Base-by-base conservation (phyloP, 768 basidiomycete species). In the Amanita polypyramis region DNA sequence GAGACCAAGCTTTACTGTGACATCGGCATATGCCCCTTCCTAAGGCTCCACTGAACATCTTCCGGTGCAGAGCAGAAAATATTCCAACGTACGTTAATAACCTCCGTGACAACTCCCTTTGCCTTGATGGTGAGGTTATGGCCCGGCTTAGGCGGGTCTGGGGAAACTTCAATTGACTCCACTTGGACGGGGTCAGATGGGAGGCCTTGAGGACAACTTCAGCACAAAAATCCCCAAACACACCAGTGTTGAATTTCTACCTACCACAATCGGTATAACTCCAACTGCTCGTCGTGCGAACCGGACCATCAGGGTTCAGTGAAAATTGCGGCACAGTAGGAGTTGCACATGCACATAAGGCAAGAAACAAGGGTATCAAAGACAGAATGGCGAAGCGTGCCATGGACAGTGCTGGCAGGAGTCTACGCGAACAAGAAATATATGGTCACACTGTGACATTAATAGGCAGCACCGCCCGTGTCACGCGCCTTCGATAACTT, bases 1-100 rank as follows among this genome's bases (percentile, higher is more conserved):
- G 23, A 90, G 67, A 20, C 96, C 96, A n/a, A 98, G 72, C 64
- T 97, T 98, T 48, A 99, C 95, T 1, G 67, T 65, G 3, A 99
- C 92, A 55, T 94, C 81, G 6, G 85, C 95, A 56, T 78, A 87
- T 33, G 95, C 87, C 4, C 96, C 96, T 4, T 93, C 83, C 94
- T 97, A 54, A 14, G 17, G 4, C 8, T 8, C 47, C n/a, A 50
- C 46, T 25, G 50, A 21, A 49, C 36, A 34, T 19, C 15, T 17
- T 29, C 37, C 9, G n/a, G 30, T 27, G 45, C 40, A 10, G 32
- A 27, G 17, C 14, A 10, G 44, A 33, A 48, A 11, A 45, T 3
- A 14, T 7, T 49, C 17, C 11, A 25, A 45, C 68, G 23, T 51
- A 94, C 94, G 69, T 85, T 73, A 52, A 98, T 79, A 4, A 56